A percentile compares a stretch with the other conserved stretches of the same genome.
phyloP scores from a whole-genome alignment of 495 filamentous ascomycete genomes.

The Letharia columbiana region DNA sequence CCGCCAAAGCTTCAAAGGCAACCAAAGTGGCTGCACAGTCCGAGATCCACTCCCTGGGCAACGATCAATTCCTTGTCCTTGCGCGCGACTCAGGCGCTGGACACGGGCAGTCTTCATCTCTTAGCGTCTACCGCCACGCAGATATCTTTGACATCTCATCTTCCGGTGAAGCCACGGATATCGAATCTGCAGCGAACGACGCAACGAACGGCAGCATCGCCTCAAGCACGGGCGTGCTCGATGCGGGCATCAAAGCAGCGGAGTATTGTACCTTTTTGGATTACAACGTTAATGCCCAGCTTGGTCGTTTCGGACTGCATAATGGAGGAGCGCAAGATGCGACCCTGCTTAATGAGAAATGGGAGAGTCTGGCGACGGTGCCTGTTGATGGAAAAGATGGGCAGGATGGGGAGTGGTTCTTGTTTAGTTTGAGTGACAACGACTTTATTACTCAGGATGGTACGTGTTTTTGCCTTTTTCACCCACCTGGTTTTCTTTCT shows the following conservation, averaged over 20 bases:
- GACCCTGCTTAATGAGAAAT: constrained; percentile 67
- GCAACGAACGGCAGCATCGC: constrained; percentile 43
- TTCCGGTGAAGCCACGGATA: constrained; percentile 48
- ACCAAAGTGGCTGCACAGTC: constrained; percentile 56
- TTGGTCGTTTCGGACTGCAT: constrained; percentile 59
- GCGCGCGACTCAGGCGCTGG: constrained; percentile 58
- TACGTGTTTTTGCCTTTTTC: constrained; percentile 27
- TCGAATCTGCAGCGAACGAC: constrained; percentile 48
- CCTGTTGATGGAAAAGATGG: constrained; percentile 46
- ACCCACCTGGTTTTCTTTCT: no score
- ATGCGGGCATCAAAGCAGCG: constrained; percentile 50
- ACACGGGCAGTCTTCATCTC: constrained; percentile 43
- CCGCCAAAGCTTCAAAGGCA: constrained; percentile 27
- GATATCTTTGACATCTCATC: constrained; percentile 61
- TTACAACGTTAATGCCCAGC: constrained; percentile 60
- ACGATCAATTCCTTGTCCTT: constrained; percentile 59
- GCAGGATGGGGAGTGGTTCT: constrained; percentile 49
- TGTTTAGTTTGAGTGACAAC: constrained; percentile 66
- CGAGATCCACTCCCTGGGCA: constrained; percentile 59
- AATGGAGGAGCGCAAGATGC: constrained; percentile 54
- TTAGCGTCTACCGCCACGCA: constrained; percentile 60
- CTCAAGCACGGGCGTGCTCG: constrained; percentile 44
- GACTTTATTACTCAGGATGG: constrained; percentile 77
- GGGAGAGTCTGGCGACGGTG: constrained; percentile 62
- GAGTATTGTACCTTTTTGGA: constrained; percentile 64